A percentile compares a stretch with the other conserved stretches of the same genome.
Evolutionary conservation across 176 grass and related monocot species (phyloP).

Genomic region (Musa beccarii): DNA sequence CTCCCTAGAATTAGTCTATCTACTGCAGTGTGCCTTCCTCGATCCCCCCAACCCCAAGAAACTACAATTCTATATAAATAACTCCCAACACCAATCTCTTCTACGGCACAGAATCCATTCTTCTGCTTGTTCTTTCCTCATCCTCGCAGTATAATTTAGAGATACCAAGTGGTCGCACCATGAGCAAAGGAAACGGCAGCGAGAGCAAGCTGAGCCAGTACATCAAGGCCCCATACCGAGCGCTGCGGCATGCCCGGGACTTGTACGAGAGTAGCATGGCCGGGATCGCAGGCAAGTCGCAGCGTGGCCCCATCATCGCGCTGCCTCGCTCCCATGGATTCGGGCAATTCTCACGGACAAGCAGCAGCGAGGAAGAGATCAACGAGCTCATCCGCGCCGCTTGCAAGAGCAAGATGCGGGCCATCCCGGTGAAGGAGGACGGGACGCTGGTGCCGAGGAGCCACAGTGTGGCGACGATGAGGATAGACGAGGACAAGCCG

Average conservation of each 20-base stretch:
- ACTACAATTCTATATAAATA: no score
- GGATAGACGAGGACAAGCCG: slow-evolving; percentile 70
- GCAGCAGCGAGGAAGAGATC: slow-evolving; percentile 40
- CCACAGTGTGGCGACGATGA: slow-evolving; percentile 49
- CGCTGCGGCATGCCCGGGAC: slow-evolving; percentile 45
- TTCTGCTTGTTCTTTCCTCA: no score
- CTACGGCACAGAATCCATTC: no score
- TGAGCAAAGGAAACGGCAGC: slow-evolving; percentile 1
- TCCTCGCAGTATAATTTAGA: no score
- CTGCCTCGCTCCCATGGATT: slow-evolving; percentile 31
- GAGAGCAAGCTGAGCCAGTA: slow-evolving; percentile 25
- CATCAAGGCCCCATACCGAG: slow-evolving; percentile 29
- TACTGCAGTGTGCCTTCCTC: no score
- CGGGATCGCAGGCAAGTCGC: slow-evolving; percentile 38
- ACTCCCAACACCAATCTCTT: no score
- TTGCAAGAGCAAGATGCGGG: slow-evolving; percentile 30
- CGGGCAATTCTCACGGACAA: not conserved
- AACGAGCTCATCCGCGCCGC: slow-evolving; percentile 63
- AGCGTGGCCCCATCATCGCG: not conserved
- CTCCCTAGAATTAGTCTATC: no score
- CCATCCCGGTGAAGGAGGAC: slow-evolving; percentile 9
- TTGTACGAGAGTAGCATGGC: slow-evolving; percentile 49
- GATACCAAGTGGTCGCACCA: not conserved
- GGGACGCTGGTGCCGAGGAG: slow-evolving; percentile 9
- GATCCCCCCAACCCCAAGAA: no score